Evolutionary conservation across 345 rosid species (phyloP).

Genomic region (Eucalyptus victrix): DNA sequence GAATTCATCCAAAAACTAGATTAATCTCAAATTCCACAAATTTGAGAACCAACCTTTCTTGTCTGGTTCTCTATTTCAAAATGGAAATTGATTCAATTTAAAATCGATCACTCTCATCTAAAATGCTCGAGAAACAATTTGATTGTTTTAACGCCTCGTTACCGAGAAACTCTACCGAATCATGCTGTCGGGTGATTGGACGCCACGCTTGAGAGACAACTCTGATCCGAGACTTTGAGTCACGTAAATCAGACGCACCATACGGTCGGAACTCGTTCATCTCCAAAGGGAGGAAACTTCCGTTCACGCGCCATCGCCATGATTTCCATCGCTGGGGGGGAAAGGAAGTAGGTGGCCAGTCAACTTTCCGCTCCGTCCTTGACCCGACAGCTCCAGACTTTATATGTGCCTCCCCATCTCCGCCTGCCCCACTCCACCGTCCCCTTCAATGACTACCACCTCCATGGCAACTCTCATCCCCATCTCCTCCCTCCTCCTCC

Average conservation of each 20-base stretch:
- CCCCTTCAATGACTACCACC: background rate
- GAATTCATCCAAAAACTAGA: too few relatives aligned
- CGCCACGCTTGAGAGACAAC: background rate
- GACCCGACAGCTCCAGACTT: background rate
- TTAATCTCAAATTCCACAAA: background rate
- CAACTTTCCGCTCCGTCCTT: background rate
- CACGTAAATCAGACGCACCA: background rate
- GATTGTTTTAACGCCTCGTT: background rate
- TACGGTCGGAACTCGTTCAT: background rate
- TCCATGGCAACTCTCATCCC: background rate
- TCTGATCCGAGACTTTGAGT: background rate
- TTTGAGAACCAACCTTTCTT: background rate
- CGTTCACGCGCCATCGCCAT: background rate
- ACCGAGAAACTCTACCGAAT: background rate
- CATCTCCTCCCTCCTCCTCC: background rate
- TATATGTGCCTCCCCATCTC: background rate
- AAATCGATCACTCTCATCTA: accelerated
- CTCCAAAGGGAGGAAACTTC: background rate
- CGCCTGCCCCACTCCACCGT: background rate
- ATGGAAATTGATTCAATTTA: accelerated
- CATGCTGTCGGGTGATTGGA: background rate
- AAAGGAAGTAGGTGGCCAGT: background rate
- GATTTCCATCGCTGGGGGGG: background rate
- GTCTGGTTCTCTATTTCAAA: background rate
- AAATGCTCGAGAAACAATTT: background rate